Evolutionary conservation across 1,139 yeast species (phyloP).

Genomic region (Blastobotrys illinoisensis): DNA sequence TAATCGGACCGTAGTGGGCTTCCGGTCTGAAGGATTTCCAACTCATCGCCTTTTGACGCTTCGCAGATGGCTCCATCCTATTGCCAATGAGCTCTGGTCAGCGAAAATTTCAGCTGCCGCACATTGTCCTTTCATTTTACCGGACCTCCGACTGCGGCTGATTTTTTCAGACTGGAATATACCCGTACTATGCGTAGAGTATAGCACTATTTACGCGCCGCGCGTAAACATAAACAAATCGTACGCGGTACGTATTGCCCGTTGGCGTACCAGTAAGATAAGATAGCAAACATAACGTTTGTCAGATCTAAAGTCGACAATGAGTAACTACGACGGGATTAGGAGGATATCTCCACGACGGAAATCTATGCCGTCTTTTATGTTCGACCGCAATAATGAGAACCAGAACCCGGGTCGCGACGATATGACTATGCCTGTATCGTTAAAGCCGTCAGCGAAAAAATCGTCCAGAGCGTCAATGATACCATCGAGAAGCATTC

Average conservation of each 20-base stretch:
- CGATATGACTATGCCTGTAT: conserved; percentile 13
- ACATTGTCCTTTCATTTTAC: neutral
- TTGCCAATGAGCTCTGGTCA: neutral
- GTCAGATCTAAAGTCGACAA: neutral
- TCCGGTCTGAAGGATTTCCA: conserved; percentile 13
- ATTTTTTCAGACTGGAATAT: neutral
- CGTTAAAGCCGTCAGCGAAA: neutral
- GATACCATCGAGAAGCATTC: conserved; percentile 15
- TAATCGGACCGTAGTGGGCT: conserved; percentile 67
- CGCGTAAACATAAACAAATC: conserved; percentile 1
- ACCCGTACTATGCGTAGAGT: neutral
- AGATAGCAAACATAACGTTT: neutral
- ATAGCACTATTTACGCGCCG: neutral
- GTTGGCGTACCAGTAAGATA: neutral
- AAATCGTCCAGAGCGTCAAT: conserved; percentile 11
- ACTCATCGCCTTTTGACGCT: neutral
- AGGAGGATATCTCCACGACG: conserved; percentile 7
- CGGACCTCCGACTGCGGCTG: neutral
- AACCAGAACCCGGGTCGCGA: conserved; percentile 10
- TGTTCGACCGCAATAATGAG: conserved; percentile 11
- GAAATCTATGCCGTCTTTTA: conserved; percentile 15
- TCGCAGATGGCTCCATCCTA: neutral
- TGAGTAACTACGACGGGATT: neutral
- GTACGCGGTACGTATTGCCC: neutral
- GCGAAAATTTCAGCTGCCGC: neutral